Evolutionary conservation across 208 protist genomes (phyloP), one percentile per base, ranked within the genome.

Genomic region (Trypanosoma rangeli): DNA sequence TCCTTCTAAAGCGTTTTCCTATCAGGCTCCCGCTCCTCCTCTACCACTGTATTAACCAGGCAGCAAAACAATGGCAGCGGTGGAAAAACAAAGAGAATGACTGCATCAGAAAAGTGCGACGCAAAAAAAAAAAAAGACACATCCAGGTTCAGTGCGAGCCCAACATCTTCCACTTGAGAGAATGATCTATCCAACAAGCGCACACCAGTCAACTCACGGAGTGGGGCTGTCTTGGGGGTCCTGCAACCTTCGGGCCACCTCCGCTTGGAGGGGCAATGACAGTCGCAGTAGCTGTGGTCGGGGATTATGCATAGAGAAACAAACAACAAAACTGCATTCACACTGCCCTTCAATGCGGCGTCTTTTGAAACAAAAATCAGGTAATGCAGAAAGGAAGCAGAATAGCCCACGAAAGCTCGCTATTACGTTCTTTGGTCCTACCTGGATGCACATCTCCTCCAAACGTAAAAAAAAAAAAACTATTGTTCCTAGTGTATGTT

Each of bases 151-250:
- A 37, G 33, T 37, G 7, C 2, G 33, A 2, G 33, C 33, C 33
- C 33, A 37, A 7, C 33, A 9, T 7, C 33, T 37, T 37, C 5
- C 54, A 8, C 20, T 1, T 16, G 46, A 37, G 24, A 33, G 15
- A 22, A 42, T n/a, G 24, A 44, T 67, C 62, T 46, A 87, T 52
- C 55, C 87, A 82, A 37, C 33, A 37, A 2, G 33, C 33, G 7
- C 33, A 37, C 33, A 37, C 33, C 33, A 37, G 33, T 7, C 33
- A 37, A 37, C 33, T 60, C 33, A 37, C 33, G 2, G 33, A 37
- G 33, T 7, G 33, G 4, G 33, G 33, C 33, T 2, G 33, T 7
- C 33, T 37, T 37, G 54, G 29, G 42, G 42, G 52, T 31, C 37
- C 64, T 3, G 54, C 26, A 46, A 70, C 46, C 26, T 46, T 58